Base-by-base conservation (phyloP, 169 alveolate species). In the Eimeria brunetti region DNA sequence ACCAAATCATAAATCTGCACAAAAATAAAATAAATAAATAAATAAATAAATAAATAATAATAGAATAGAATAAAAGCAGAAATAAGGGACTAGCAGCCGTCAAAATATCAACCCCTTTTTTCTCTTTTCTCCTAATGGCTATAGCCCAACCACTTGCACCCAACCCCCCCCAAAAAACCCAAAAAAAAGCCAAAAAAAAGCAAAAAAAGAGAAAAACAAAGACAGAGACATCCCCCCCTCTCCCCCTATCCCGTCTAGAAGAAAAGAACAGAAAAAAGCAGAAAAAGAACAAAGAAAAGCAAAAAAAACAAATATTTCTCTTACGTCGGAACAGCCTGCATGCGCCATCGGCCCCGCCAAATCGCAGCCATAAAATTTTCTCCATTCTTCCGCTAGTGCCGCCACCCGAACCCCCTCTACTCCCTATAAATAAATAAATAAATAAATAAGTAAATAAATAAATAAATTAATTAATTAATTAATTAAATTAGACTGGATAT, bases 271-370 rank as follows among this genome's bases (percentile, higher is more conserved):
- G 12, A 51, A 51, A 51, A 12, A 51, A 51, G 60, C 6, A 51
- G 60, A 51, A 12, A 51, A 51, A 51, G 60, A 51, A 51, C 69
- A 64, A 27, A 64, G 44, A 64, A 18, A 64, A 30, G 30, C n/a
- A 30, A 64, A 64, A 64, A 64, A 20, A 30, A 64, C 12, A 64
- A 64, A 64, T 6, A 30, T 22, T 30, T 22, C 44, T 30, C 84
- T 33, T 44, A 75, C 84, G 36, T 75, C 56, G 7, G 84, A 22
- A 24, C 56, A 75, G 22, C 84, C 84, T 75, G 84, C 84, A 44
- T 75, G 84, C 49, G 49, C 36, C 84, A 75, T 41, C 6, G 84
- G 84, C 9, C n/a, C 56, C 56, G n/a, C 84, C 16, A 75, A 75
- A 11, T 38, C 56, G 27, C 84, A 75, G 53, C 56, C 84, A 24